Evolutionary conservation across 768 basidiomycete species (phyloP), one percentile per base, ranked within the genome.

Genomic region (Pisolithus orientalis): DNA sequence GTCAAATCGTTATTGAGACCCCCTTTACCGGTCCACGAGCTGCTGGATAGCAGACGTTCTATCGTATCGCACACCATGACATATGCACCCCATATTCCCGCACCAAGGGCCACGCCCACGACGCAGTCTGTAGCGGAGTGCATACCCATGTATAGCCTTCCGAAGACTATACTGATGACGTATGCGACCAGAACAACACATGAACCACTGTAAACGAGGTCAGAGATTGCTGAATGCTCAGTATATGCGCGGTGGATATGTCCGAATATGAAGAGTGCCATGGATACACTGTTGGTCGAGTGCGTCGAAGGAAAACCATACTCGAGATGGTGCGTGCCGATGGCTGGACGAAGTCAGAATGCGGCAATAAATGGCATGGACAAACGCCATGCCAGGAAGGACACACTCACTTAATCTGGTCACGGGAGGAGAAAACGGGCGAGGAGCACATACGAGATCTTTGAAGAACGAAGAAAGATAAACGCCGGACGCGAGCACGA

Each of bases 261-360:
- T 3, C 79, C 69, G 56, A 78, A 85, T 54, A 90, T 75, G 69
- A 90, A 90, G 3, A 97, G 77, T 0, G 92, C 92, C 61, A 96
- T 88, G 27, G 91, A 94, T 48, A 93, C 78, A 50, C 84, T 81
- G 66, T 96, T 95, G 7, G 94, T 91, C 2, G 91, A 89, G 62
- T 99, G 95, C 0, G 94, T 96, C 0, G 93, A 95, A 0, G 94
- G 94, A 63, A 97, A 95, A 24, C 95, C 95, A 59, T 95, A 95
- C 71, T 95, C 93, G 3, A 90, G 76, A 58, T 92, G 89, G 61
- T 90, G 88, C 1, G 73, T 78, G 13, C 88, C 85, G 48, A 91
- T 84, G 5, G 84, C 87, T 90, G 57, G 37, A 32, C 11, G 31
- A 54, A 11, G 54, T 16, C 7, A 31, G 39, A 34, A n/a, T 16